Conservation (phyloP, 2,329 filamentous ascomycete genomes). For the Exophiala dermatitidis region DNA sequence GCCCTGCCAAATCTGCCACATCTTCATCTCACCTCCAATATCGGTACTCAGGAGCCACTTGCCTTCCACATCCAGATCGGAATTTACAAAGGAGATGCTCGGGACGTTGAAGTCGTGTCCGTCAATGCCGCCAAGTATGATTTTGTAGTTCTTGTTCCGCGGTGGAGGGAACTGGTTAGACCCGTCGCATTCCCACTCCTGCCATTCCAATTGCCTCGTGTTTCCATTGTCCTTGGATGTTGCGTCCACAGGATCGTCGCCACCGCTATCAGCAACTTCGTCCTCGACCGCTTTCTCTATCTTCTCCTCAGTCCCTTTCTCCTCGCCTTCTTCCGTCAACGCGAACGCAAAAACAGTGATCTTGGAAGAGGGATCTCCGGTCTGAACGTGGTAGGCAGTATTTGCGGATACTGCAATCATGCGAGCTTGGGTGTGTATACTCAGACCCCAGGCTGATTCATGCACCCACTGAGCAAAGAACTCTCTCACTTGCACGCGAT, state of each 20-base stretch:
- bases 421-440: constrained; percentile 71
- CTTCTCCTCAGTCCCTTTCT: constrained; percentile 14
- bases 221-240: not conserved
- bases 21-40: constrained; percentile 44
- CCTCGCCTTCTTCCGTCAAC: constrained; percentile 36
- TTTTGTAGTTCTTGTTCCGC: constrained; percentile 38
- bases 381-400: constrained; percentile 31
- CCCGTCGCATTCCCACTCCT: constrained; percentile 14
- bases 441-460: constrained; percentile 78
- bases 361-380: constrained; percentile 22
- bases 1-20: constrained; percentile 45
- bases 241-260: not conserved
- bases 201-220: constrained; percentile 17
- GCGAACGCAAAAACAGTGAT: constrained; percentile 29
- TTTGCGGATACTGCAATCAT: constrained; percentile 84
- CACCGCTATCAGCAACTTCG: not conserved
- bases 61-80: constrained; percentile 47
- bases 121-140: constrained; percentile 34
- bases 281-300: constrained; percentile 10
- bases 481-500: constrained; percentile 34
- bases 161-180: constrained; percentile 7
- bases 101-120: constrained; percentile 49
- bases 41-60: constrained; percentile 53
- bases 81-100: constrained; percentile 53
- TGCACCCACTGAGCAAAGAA: constrained; percentile 74